Base-by-base conservation (phyloP, 306 rosid species). In the Macrotyloma uniflorum region DNA sequence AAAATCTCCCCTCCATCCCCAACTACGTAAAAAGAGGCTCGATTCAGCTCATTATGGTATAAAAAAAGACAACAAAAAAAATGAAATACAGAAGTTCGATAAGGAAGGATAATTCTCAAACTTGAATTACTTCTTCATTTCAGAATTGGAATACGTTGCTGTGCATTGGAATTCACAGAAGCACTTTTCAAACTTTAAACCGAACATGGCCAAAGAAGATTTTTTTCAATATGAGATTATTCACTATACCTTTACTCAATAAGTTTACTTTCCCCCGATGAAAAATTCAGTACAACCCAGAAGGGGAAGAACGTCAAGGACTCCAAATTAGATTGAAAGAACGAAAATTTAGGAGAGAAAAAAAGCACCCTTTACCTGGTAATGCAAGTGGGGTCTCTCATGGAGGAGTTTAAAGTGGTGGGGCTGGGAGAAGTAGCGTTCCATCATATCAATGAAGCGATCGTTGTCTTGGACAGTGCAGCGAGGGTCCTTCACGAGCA, bases 361-460 rank as follows among this genome's bases (percentile, higher is more conserved):
- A 69, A 67, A 70, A 36, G 26, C 28, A 35, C 14, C 32, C 72
- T 13, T 10, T 16, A 94, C 98, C 98, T 91, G 98, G 76, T 93
- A 95, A 85, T 93, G 99, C 87, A 95, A 84, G 13, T 87, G 88
- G 14, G 97, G 97, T 70, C 99, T 76, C 74, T 90, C 96, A 20
- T 95, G 99, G 12, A 58, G 89, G 18, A 78, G 83, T 72, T 95
- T 95, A 89, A 93, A 95, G 2, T 87, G 86, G 0, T 67, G 73
- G 1, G 98, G 92, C 24, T 81, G 9, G 12, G 89, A 67, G 78
- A 95, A 95, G 88, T 93, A 95, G 40, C 49, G 85, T 81, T 93
- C 99, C 98, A 95, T 93, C 99, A 93, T 93, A 66, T 93, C 90
- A 16, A 95, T 88, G 89, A 95, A 95, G 50, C 96, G 97, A 84